Evolutionary conservation across 345 rosid species (phyloP).

Genomic region (Hypericum perforatum): DNA sequence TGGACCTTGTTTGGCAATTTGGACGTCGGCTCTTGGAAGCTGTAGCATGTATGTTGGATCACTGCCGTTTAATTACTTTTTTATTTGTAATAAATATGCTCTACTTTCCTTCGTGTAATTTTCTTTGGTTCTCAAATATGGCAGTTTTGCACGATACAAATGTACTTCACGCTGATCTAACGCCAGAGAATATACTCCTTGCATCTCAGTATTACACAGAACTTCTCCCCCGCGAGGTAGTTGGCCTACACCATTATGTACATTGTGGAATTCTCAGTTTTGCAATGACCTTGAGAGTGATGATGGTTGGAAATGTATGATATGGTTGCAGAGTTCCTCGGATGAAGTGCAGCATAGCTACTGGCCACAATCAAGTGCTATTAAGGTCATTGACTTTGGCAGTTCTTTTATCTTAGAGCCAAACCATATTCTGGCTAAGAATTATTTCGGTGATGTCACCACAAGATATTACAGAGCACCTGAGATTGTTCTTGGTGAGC

Average conservation of each 20-base stretch:
- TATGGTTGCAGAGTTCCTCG: conserved; percentile 16
- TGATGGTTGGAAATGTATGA: conserved; percentile 8
- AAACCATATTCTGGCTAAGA: not conserved
- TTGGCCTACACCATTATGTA: conserved; percentile 3
- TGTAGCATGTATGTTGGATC: conserved; percentile 22
- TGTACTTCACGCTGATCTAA: conserved; percentile 21
- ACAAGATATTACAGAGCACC: conserved; percentile 28
- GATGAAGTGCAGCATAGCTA: conserved; percentile 17
- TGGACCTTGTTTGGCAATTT: conserved; percentile 28
- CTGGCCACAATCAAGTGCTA: conserved; percentile 25
- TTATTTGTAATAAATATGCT: not conserved
- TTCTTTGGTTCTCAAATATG: conserved; percentile 14
- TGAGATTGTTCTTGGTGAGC: conserved; percentile 20
- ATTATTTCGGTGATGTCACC: conserved; percentile 20
- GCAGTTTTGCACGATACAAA: conserved; percentile 27
- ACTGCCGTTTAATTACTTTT: conserved; percentile 9
- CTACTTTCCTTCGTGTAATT: not conserved
- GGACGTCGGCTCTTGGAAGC: conserved; percentile 28
- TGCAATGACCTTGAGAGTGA: conserved; percentile 3
- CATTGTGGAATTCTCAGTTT: conserved; percentile 1
- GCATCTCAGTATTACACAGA: conserved; percentile 16
- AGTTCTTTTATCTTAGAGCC: conserved; percentile 16
- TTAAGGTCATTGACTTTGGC: conserved; percentile 28
- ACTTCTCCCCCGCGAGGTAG: conserved; percentile 20
- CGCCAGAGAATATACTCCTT: conserved; percentile 24